Evolutionary conservation across 108 stramenopile genomes (phyloP), one percentile per base, ranked within the genome.

Genomic region (Cylindrotheca fusiformis): DNA sequence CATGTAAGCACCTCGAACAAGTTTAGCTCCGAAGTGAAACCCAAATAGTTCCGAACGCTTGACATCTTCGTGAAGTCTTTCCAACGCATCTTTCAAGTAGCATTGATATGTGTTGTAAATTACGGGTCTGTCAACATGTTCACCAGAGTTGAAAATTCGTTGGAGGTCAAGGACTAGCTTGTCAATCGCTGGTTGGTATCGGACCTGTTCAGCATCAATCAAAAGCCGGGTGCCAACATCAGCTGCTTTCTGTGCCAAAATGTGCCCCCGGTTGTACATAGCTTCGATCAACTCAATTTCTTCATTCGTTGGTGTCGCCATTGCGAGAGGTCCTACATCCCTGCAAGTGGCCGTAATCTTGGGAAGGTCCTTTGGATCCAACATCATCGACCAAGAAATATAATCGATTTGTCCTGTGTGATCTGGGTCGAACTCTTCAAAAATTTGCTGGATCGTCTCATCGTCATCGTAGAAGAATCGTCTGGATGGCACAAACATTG

Each of bases 1-100:
- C 95, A 98, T 96, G 86, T 99, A 99, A 1, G 99, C 99, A 28
- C 97, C 99, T 4, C 99, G 88, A 27, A 99, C 99, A 3, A 97
- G 81, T 72, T 98, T 99, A 28, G 93, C 96, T 28, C 87, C 96
- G 67, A 96, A 95, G 25, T 81, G 77, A 61, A 80, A 96, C 3
- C 54, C 60, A 49, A 69, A 73, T 20, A 94, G 75, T 26, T 91
- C 64, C 25, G 97, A 84, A 23, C 97, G 69, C 44, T 93, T 85
- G 32, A 98, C 63, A 73, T 98, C 97, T 12, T 47, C 63, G 4
- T 45, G 54, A n/a, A 99, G 54, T 22, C 91, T 77, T 31, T 78
- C 70, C 0, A 51, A 55, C 17, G 88, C 63, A 58, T 95, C 96
- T 48, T 83, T 94, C 33, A 96, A 78, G 72, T 99, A 99, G 75